phyloP scores from a whole-genome alignment of 169 alveolate genomes.

The Cryptosporidium sp. region DNA sequence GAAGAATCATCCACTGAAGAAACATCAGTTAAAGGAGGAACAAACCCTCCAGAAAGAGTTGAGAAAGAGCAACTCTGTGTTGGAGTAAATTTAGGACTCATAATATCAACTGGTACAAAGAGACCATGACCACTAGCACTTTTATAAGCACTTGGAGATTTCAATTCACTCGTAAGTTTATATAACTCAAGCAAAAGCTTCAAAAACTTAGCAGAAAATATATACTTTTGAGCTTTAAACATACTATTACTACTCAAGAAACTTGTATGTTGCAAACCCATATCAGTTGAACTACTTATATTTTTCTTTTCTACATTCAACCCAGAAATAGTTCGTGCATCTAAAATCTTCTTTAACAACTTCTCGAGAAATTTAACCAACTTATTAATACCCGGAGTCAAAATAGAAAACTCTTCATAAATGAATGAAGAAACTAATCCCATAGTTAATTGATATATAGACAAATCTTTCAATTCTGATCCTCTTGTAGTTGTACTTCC shows the following conservation, averaged over 20 bases:
- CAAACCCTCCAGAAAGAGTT: conserved; percentile 40
- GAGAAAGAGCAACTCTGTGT: not conserved
- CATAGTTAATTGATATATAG: conserved; percentile 7
- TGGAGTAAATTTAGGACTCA: not conserved
- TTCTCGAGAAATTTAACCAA: too few relatives aligned
- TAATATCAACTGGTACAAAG: not conserved
- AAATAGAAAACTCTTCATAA: not conserved
- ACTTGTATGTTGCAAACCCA: not conserved
- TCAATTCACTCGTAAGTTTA: not conserved
- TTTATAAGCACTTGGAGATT: too few relatives aligned
- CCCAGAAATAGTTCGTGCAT: too few relatives aligned
- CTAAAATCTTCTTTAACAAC: too few relatives aligned
- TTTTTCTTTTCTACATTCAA: too few relatives aligned
- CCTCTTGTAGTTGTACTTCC: not conserved
- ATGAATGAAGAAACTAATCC: not conserved
- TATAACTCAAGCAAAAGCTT: not conserved
- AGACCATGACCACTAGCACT: not conserved
- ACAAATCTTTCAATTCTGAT: not conserved
- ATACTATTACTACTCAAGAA: not conserved
- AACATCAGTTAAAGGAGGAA: conserved; percentile 34
- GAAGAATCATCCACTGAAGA: conserved; percentile 45
- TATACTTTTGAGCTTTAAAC: not conserved
- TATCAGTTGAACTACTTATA: too few relatives aligned
- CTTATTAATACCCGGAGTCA: not conserved
- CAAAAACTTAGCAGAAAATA: not conserved